phyloP scores from a whole-genome alignment of 148 eudicot species.

The Spergularia bocconei region DNA sequence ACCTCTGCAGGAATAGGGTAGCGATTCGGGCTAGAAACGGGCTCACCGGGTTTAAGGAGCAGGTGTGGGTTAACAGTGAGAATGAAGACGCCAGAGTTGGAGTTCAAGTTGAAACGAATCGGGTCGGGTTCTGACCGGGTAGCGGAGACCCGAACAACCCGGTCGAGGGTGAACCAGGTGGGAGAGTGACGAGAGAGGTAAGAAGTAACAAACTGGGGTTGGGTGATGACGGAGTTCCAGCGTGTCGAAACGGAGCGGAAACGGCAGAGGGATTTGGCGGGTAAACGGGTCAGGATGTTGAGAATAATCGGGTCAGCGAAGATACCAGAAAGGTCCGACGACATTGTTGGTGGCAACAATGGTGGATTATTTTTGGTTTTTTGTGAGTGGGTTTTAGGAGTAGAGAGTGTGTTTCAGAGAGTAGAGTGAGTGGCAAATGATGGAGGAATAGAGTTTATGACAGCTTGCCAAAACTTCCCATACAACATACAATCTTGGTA shows the following conservation, averaged over 20 bases:
- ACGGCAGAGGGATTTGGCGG: slow-evolving; percentile 4
- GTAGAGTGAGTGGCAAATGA: too few relatives aligned
- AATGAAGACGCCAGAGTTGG: background rate
- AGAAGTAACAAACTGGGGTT: background rate
- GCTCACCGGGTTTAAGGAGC: background rate
- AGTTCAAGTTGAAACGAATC: background rate
- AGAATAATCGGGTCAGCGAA: background rate
- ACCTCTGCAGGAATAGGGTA: background rate
- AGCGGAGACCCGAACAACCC: background rate
- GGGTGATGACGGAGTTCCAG: background rate
- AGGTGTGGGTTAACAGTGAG: background rate
- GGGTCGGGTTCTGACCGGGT: background rate
- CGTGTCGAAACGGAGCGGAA: slow-evolving; percentile 3
- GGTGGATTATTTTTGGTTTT: too few relatives aligned
- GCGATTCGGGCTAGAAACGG: too few relatives aligned
- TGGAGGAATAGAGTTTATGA: too few relatives aligned
- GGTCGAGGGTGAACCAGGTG: background rate
- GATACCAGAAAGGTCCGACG: background rate
- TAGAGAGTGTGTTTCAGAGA: too few relatives aligned
- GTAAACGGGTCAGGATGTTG: slow-evolving; percentile 7
- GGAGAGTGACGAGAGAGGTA: background rate
- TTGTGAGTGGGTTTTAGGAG: too few relatives aligned
- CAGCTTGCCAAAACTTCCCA: too few relatives aligned
- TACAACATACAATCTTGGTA: too few relatives aligned
- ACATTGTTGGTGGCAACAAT: too few relatives aligned